These are phyloP conservation scores for Rehmannia glutinosa DNA, from an alignment of 257 asterid genomes.

Conservation along the genomic window DNA sequence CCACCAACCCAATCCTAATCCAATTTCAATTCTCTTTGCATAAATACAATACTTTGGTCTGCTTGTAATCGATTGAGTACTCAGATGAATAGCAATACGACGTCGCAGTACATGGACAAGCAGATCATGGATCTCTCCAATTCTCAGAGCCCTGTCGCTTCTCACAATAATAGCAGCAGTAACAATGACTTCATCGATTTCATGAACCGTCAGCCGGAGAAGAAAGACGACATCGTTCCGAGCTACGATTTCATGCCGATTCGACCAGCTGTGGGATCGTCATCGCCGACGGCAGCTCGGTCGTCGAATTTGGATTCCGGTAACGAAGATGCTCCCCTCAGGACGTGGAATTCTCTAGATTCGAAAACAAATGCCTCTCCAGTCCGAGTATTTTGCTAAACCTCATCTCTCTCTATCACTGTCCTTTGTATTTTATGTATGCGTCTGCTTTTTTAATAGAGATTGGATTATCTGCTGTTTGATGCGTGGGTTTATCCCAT, in stretches of 20 bases:
- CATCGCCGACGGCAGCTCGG: constrained; percentile 30
- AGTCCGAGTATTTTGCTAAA: constrained; percentile 46
- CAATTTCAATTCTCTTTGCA: neutral
- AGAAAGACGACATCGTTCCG: constrained; percentile 67
- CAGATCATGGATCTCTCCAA: constrained; percentile 98
- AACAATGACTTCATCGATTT: constrained; percentile 67
- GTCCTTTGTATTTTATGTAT: neutral
- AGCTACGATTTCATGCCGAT: constrained; percentile 84
- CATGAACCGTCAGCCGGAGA: constrained; percentile 53
- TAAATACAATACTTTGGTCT: neutral
- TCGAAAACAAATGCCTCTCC: constrained; percentile 40
- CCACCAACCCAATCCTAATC: neutral
- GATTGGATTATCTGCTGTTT: neutral
- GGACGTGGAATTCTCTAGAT: constrained; percentile 74
- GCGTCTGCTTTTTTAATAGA: neutral
- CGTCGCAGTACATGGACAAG: constrained; percentile 88
- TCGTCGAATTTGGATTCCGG: constrained; percentile 45
- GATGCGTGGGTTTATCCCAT: neutral
- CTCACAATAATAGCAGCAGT: constrained; percentile 21
- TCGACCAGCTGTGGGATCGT: constrained; percentile 51
- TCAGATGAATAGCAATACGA: constrained; percentile 59
- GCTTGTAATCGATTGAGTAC: constrained; percentile 12
- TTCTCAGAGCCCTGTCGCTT: constrained; percentile 35
- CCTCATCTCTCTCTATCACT: neutral
- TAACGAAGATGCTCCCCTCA: constrained; percentile 34